Evolutionary conservation across 2,329 filamentous ascomycete genomes (phyloP), one percentile per base, ranked within the genome.

Genomic region (Paraconiothyrium sp.): DNA sequence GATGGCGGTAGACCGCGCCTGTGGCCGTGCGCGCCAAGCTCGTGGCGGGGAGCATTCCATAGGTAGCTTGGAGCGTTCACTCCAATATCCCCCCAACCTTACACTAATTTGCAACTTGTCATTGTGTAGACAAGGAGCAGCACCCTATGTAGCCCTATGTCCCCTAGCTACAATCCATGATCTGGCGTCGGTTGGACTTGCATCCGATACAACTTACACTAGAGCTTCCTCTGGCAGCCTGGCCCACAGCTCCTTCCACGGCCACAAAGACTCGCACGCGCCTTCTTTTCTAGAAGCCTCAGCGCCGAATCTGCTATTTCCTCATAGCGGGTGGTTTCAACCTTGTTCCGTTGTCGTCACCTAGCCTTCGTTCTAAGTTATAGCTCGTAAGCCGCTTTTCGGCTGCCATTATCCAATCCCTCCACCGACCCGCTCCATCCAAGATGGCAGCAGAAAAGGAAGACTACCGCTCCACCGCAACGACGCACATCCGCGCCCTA

Each of bases 401-500:
- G 39, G n/a, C 39, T 41, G 14, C 14, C 14, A 3, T 4, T 9
- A 41, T 41, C 16, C 9, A 20, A 20, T 20, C 3, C 11, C 10
- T 37, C 13, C 4, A 37, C 8, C 35, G 13, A 14, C 10, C 13
- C 39, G 27, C 39, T n/a, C 16, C 39, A 2, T n/a, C 27, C 39
- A 13, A 43, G 30, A 63, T 55, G 55, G 54, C 60, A 56, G 48
- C 41, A 24, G 48, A 44, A 60, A 46, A 51, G 30, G 54, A 55
- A 48, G 65, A 68, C 34, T 78, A 78, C 62, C 68, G 67, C 60
- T 66, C 75, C 43, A 70, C 69, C 54, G 73, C 75, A 34, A 71
- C 74, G 20, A 60, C 69, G 30, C 73, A 76, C 57, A 78, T 78
- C 61, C 72, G 70, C 56, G 69, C 66, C 10, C 71, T 78, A 46